phyloP scores from a whole-genome alignment of 225 moss, liverwort and hornwort species.

The Polytrichum formosum region DNA sequence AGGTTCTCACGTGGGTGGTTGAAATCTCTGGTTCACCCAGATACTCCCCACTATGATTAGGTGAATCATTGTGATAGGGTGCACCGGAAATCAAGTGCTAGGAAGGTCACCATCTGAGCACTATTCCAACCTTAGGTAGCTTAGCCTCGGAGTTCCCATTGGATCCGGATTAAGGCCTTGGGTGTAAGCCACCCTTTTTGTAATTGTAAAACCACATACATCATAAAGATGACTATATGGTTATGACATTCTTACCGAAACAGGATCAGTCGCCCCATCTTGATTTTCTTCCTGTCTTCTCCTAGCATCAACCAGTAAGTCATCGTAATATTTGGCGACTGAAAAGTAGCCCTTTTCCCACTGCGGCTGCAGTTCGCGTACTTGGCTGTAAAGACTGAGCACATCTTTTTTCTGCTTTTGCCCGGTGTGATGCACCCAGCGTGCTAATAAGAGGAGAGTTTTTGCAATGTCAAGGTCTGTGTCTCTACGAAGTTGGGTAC shows the following conservation, averaged over 20 bases:
- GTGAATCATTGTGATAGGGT: no score
- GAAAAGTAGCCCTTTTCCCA: slow-evolving; percentile 99
- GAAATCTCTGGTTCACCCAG: no score
- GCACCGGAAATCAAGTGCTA: no score
- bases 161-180: no score
- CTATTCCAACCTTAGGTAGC: no score
- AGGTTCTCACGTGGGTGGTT: no score
- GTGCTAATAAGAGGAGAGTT: slow-evolving; percentile 80
- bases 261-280: slow-evolving; percentile 46
- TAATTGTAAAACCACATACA: no score
- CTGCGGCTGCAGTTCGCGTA: slow-evolving; percentile 89
- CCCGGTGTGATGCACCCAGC: slow-evolving; percentile 98
- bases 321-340: slow-evolving; percentile 98
- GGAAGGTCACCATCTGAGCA: no score
- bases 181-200: no score
- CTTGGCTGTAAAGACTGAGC: slow-evolving; percentile 73
- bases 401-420: slow-evolving; percentile 97
- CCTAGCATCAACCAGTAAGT: slow-evolving; percentile 92
- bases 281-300: slow-evolving; percentile 91
- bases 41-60: no score
- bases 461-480: slow-evolving; percentile 87
- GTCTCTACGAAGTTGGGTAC: slow-evolving; percentile 73
- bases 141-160: no score
- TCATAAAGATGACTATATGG: slow-evolving; percentile 2
- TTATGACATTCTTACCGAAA: slow-evolving; percentile 30